phyloP scores from a whole-genome alignment of 2,329 filamentous ascomycete genomes.

The Aspergillus pseudotamarii region DNA sequence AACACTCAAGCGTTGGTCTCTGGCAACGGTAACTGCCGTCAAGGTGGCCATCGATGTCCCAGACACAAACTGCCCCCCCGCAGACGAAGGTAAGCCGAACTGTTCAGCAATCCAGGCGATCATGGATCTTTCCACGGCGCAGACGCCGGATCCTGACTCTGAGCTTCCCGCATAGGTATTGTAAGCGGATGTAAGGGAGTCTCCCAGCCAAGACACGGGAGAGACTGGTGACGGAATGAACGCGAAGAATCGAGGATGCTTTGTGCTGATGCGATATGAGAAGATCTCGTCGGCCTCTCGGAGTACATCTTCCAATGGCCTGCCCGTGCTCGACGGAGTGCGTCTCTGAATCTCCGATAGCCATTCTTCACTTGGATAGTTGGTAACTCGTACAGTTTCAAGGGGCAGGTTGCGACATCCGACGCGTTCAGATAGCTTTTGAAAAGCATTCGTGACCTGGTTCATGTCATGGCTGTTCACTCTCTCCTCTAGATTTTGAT shows the following conservation, averaged over 20 bases:
- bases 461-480: background rate
- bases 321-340: background rate
- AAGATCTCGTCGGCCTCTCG: background rate
- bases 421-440: background rate
- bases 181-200: conserved; percentile 6
- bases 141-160: conserved; percentile 11
- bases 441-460: background rate
- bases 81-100: conserved; percentile 17
- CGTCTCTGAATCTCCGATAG: background rate
- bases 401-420: too few species aligned
- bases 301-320: background rate
- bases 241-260: conserved; percentile 15
- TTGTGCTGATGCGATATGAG: background rate
- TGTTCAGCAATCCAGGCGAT: conserved; percentile 20
- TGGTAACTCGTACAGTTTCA: background rate
- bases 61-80: conserved; percentile 23
- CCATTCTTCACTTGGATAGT: background rate
- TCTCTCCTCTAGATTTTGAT: background rate
- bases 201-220: conserved; percentile 12
- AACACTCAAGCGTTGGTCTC: conserved; percentile 17
- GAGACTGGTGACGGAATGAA: conserved; percentile 14
- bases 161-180: conserved; percentile 8
- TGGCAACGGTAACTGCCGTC: conserved; percentile 22
- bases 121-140: conserved; percentile 15
- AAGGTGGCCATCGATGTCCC: conserved; percentile 26